A percentile compares a stretch with the other conserved stretches of the same genome.
Conservation (phyloP, 2,329 filamentous ascomycete species). For the Fusarium hainanense region DNA sequence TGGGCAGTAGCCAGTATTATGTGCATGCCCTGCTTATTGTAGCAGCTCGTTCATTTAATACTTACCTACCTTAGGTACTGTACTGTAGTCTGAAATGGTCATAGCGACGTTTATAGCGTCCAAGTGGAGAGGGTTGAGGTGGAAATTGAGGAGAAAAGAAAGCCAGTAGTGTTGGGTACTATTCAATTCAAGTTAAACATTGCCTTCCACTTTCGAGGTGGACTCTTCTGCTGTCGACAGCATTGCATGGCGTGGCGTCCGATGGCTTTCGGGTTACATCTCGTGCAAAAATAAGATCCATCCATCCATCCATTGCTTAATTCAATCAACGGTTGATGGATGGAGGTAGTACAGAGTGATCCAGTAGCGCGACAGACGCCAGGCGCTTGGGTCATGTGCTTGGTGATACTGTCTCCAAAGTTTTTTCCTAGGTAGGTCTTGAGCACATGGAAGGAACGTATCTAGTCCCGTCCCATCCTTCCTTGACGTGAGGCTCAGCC, state of each 20-base stretch:
- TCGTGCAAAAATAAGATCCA: neutral
- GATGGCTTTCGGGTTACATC: neutral
- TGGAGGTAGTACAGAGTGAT: neutral
- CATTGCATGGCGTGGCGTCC: neutral
- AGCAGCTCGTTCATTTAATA: neutral
- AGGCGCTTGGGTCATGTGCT: conserved; percentile 33
- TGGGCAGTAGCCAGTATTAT: neutral
- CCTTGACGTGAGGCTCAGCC: conserved; percentile 10
- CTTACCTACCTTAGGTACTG: neutral
- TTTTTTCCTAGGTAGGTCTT: neutral
- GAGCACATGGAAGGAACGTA: neutral
- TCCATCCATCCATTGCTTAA: neutral
- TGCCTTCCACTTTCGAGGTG: neutral
- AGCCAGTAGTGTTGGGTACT: neutral
- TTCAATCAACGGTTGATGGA: neutral
- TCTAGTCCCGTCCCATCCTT: neutral
- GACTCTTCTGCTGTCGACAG: neutral
- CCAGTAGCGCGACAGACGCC: conserved; percentile 35
- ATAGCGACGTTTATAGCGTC: neutral
- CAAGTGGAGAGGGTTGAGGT: neutral
- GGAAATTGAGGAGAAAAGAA: conserved; percentile 22
- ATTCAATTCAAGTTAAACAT: neutral
- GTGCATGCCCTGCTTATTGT: neutral
- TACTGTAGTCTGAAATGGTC: neutral
- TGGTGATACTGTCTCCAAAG: neutral